Evolutionary conservation across 2,329 filamentous ascomycete genomes (phyloP).

Genomic region (Allantophomopsis cytisporea): DNA sequence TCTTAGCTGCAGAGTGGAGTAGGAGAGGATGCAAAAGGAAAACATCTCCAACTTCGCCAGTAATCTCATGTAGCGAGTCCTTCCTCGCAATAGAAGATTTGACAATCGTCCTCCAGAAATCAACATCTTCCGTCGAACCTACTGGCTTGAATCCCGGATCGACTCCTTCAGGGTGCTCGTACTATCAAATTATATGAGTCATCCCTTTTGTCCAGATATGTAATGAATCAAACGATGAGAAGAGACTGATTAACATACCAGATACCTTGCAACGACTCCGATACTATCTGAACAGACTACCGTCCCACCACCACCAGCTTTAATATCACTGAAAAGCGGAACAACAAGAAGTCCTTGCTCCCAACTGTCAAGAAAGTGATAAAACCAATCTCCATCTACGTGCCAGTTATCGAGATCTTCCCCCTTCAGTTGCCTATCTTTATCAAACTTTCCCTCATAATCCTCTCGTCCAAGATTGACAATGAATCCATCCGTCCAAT

Average conservation of each 20-base stretch:
- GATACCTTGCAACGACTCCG: background rate
- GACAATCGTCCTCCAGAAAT: no score
- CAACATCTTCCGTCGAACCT: no score
- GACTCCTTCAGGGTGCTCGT: no score
- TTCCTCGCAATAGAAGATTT: background rate
- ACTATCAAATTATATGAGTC: no score
- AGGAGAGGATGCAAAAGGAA: slow-evolving; percentile 48
- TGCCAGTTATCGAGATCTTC: slow-evolving; percentile 29
- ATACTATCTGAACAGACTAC: slow-evolving; percentile 33
- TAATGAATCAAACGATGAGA: no score
- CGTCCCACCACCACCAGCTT: slow-evolving; percentile 31
- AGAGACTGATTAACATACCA: background rate
- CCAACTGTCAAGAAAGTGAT: slow-evolving; percentile 36
- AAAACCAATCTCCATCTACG: slow-evolving; percentile 38
- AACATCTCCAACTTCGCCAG: slow-evolving; percentile 39
- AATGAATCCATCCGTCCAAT: slow-evolving; percentile 45
- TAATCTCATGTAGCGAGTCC: slow-evolving; percentile 34
- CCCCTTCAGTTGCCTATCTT: slow-evolving; percentile 15
- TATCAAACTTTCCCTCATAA: slow-evolving; percentile 5
- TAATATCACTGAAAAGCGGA: slow-evolving; percentile 34
- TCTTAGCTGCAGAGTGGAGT: slow-evolving; percentile 39
- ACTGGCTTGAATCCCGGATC: no score
- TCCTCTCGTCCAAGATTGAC: slow-evolving; percentile 34
- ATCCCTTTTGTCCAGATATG: no score
- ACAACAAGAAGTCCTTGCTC: slow-evolving; percentile 38